Base-by-base conservation (phyloP, 768 basidiomycete species). In the Podaxis rugospora region DNA sequence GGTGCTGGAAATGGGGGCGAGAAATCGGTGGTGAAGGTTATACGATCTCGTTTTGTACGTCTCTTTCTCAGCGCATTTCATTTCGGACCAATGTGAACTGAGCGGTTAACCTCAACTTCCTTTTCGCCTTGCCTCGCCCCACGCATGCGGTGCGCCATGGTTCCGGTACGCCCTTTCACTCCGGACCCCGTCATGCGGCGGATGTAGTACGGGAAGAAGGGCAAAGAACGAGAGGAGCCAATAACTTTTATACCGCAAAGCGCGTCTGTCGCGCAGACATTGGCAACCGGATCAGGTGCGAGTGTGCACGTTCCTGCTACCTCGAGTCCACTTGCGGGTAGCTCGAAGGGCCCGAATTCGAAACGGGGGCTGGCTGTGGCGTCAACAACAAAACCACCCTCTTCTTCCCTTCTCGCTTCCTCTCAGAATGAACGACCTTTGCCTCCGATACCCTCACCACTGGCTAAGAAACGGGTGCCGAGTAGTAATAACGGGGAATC, bases 31-130 rank as follows among this genome's bases (percentile, higher is more conserved):
- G 78, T 83, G 28, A 76, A 80, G 62, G 82, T 83, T 67, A 83
- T 85, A 55, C 82, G 84, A 67, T 85, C 84, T 66, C 78, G 85
- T 71, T 84, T 86, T 66, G 83, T 85, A 65, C 67, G 83, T 79
- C 27, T 53, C 70, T 61, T 65, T 66, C 67, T 27, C 49, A 18
- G 9, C 56, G 23, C 57, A 42, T 59, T 46, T 60, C 40, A 44
- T 36, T 55, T 50, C 49, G 54, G 42, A 55, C 46, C 46, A 51
- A 52, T 36, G 56, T 36, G 54, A 63, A 56, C 58, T 64, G 62
- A 25, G 62, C 64, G 55, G 51, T 57, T 65, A 46, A 62, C 61
- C 59, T 65, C 55, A 62, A 64, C 64, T 56, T 50, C n/a, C 55
- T 51, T 51, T n/a, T n/a, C n/a, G n/a, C n/a, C 44, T 39, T 53